Base-by-base conservation (phyloP, 2,329 filamentous ascomycete species). In the Cytospora piceae region DNA sequence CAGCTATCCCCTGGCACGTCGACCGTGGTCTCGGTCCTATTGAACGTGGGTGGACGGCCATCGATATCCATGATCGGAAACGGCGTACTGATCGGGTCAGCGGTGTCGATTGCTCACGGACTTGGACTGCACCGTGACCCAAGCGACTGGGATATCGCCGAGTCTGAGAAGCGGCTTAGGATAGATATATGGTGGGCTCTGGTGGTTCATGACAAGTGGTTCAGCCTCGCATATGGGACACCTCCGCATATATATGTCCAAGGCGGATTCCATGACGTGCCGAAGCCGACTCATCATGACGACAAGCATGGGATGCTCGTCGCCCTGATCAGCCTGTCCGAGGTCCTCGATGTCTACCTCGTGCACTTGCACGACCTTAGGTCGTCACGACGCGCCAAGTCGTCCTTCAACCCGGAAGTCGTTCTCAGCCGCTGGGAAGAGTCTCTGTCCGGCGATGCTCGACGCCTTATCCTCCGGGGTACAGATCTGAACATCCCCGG, bases 51-150 rank as follows among this genome's bases (percentile, higher is more conserved):
- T 0, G 87, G 87, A 1, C 78, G 87, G 3, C 87, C 87, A 1
- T 84, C 84, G 8, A 86, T 85, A 8, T 85, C 84, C 1, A 82
- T 88, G 71, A 83, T 86, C 7, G 85, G 85, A 0, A 87, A 87
- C 68, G 81, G 81, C 0, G 77, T 82, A 0, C 76, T 81, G 46
- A 73, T 85, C 0, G 84, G 83, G 0, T 78, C 80, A 0, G 82
- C 83, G 0, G 77, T 87, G 9, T 80, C 83, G 0, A 74, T 87
- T 56, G 82, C 82, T 0, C 80, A 87, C 70, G 82, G 82, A 0
- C 73, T 87, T 0, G 85, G 85, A 0, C 71, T 87, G 4, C 86
- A 87, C 68, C 79, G 83, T 14, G 79, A 85, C 55, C 82, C 84
- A 0, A 73, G 77, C 1, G 74, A 74, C 4, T 87, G 85, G 85